Evolutionary conservation across 768 basidiomycete genomes (phyloP), one percentile per base, ranked within the genome.

Genomic region (Boletus speciosus): DNA sequence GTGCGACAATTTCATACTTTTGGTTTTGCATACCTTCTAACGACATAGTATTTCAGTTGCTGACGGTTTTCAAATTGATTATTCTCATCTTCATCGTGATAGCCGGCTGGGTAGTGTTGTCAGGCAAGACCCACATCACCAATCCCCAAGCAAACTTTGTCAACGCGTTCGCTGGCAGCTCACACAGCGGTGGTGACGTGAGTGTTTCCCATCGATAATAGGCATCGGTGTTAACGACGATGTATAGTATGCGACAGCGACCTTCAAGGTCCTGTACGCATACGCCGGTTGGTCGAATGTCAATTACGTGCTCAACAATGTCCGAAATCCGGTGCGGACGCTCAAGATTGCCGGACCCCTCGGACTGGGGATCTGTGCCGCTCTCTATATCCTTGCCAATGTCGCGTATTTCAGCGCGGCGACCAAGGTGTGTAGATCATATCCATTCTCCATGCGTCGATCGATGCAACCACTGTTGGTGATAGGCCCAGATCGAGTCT

Each of bases 311-410:
- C 57, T 58, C 25, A 58, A 58, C 37, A 59, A 59, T 14, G 81
- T 84, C 49, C 78, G 77, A 61, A 70, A 83, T 59, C 83, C 82
- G 1, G 73, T 83, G 1, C 76, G 78, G 32, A 85, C 83, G 7
- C 76, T 85, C 48, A 81, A 81, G 65, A 81, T 84, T 27, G 81
- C 83, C 0, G 82, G 79, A 2, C 82, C 82, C 0, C 78, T 84
- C 19, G 81, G 81, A 1, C 66, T 83, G 16, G 73, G 77, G 2
- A 79, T 83, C 19, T 82, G 79, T 31, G 74, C 80, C 0, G 59
- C 71, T 1, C 64, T 84, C 2, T 84, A 85, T 51, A 55, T 84
- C 12, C 68, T 84, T 14, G 80, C 81, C 1, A 83, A 84, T 52
- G 67, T 84, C 1, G 78, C 82, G 4, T 83, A 83, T 58, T 83